These are phyloP conservation scores for Aspergillus heteromorphus DNA, from an alignment of 495 filamentous ascomycete species.

Conservation along the genomic window DNA sequence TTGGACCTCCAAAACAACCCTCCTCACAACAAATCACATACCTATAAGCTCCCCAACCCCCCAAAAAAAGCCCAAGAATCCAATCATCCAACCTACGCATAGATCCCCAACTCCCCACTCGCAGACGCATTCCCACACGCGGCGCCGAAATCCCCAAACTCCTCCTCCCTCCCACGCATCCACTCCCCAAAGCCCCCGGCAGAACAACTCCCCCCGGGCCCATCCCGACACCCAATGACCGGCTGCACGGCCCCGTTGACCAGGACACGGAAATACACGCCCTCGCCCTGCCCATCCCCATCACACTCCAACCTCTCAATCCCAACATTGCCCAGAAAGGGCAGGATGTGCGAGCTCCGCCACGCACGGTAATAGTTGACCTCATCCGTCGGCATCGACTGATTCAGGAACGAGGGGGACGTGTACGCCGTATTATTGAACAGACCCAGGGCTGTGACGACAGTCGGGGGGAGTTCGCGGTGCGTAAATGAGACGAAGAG, in stretches of 20 bases:
- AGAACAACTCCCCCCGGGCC: constrained; percentile 20
- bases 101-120: background rate
- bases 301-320: constrained; percentile 17
- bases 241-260: constrained; percentile 20
- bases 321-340: constrained; percentile 16
- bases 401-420: constrained; percentile 8
- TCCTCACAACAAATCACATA: too few species aligned
- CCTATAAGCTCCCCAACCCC: too few species aligned
- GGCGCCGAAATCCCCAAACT: constrained; percentile 12
- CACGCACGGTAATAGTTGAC: constrained; percentile 18
- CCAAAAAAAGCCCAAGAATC: too few species aligned
- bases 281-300: constrained; percentile 11
- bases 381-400: constrained; percentile 14
- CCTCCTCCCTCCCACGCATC: constrained; percentile 3
- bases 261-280: constrained; percentile 19
- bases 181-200: constrained; percentile 8
- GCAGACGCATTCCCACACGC: constrained; percentile 9
- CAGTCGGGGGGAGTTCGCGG: constrained; percentile 17
- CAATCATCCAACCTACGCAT: background rate
- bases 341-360: constrained; percentile 16
- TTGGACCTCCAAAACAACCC: too few species aligned
- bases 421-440: constrained; percentile 20
- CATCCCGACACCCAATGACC: constrained; percentile 17
- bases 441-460: constrained; percentile 18
- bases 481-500: constrained; percentile 20